Conservation (phyloP, 768 basidiomycete genomes). For the Dioszegia aurantiaca region DNA sequence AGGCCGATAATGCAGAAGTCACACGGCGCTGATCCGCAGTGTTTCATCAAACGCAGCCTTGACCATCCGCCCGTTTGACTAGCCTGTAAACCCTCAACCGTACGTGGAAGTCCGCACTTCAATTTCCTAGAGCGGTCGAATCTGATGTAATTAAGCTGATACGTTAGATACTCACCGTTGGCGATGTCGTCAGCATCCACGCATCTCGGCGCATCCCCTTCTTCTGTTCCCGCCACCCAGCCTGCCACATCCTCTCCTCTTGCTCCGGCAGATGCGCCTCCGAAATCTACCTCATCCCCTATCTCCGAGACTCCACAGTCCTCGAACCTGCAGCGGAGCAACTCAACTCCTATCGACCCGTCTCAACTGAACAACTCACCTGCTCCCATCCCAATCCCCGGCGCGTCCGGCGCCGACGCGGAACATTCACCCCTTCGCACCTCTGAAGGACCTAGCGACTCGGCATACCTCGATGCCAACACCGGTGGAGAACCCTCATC, state of each 20-base stretch:
- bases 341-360: constrained; percentile 44
- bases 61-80: too few species aligned
- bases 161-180: too few species aligned
- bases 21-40: too few species aligned
- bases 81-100: too few species aligned
- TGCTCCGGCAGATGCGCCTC: constrained; percentile 1
- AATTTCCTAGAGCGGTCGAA: not conserved
- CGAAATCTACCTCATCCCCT: not conserved
- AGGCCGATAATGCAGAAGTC: too few species aligned
- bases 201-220: not conserved
- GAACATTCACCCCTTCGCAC: constrained; percentile 23
- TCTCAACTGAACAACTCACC: constrained; percentile 39
- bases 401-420: not conserved
- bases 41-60: too few species aligned
- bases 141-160: not conserved
- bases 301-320: not conserved
- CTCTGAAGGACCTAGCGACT: constrained; percentile 19
- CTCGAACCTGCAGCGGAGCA: not conserved
- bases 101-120: too few species aligned
- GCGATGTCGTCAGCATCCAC: constrained; percentile 2
- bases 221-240: constrained; percentile 5
- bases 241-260: constrained; percentile 12
- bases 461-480: constrained; percentile 36
- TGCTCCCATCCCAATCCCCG: constrained; percentile 28
- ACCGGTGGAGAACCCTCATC: constrained; percentile 15